phyloP scores from a whole-genome alignment of 2,329 filamentous ascomycete genomes.

The Hypoxylon sp. region DNA sequence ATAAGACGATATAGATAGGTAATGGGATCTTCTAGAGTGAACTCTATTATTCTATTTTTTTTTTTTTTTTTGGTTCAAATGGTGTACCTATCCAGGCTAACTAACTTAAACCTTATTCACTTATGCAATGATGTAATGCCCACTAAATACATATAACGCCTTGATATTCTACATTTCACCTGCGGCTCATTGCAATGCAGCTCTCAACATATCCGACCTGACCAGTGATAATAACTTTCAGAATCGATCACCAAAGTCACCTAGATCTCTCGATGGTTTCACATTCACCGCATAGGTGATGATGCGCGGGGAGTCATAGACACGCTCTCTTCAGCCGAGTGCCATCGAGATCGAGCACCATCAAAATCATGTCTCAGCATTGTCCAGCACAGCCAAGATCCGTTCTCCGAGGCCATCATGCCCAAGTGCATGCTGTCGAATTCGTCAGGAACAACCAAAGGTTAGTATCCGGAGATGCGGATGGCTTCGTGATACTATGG shows the following conservation, averaged over 20 bases:
- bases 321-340: constrained; percentile 6
- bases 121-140: not conserved
- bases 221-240: not conserved
- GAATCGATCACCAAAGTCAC: not conserved
- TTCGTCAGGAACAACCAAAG: constrained; percentile 81
- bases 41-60: too few species aligned
- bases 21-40: not conserved
- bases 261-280: constrained; percentile 1
- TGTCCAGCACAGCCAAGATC: constrained; percentile 61
- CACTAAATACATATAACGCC: not conserved
- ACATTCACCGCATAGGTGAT: constrained; percentile 11
- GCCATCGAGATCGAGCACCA: constrained; percentile 16
- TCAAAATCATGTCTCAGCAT: constrained; percentile 42
- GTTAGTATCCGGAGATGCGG: constrained; percentile 87
- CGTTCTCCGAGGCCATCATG: constrained; percentile 86
- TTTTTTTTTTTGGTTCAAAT: too few species aligned
- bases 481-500: constrained; percentile 91
- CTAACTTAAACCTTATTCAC: not conserved
- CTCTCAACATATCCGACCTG: not conserved
- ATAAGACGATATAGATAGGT: not conserved
- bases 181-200: not conserved
- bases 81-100: too few species aligned
- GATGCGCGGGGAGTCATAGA: constrained; percentile 4
- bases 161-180: too few species aligned
- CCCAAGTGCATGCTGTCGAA: constrained; percentile 80